Percentiles rank a stretch among this genome's conserved stretches.
These are phyloP conservation scores for Arthrinium phaeospermum DNA, from an alignment of 2,329 filamentous ascomycete species.

Conservation along the genomic window DNA sequence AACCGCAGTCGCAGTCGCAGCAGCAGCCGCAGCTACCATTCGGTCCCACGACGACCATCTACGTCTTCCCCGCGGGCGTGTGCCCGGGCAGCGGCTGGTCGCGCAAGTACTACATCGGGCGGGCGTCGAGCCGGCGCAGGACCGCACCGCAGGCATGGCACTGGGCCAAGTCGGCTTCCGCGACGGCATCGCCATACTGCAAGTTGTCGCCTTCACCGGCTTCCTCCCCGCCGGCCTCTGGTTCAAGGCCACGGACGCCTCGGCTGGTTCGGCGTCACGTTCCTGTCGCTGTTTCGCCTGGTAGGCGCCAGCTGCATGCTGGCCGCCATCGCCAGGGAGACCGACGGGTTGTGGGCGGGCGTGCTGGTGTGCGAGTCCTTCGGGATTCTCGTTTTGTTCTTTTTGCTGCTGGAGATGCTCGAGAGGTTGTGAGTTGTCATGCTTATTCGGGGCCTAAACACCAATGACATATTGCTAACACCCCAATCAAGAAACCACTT, in stretches of 20 bases:
- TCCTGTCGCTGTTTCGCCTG: conserved; percentile 9
- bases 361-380: conserved; percentile 17
- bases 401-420: conserved; percentile 18
- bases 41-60: background rate
- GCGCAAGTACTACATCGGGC: background rate
- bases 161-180: background rate
- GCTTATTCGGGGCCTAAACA: no score
- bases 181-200: conserved; percentile 11
- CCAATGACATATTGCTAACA: background rate
- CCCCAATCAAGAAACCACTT: background rate
- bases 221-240: conserved; percentile 6
- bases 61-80: background rate
- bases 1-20: no score
- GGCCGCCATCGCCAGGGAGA: background rate
- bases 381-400: conserved; percentile 7
- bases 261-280: conserved; percentile 7
- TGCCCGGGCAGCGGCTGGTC: background rate
- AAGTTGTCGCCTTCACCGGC: conserved; percentile 2
- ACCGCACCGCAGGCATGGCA: background rate
- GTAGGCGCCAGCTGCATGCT: conserved; percentile 15
- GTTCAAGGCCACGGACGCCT: conserved; percentile 4
- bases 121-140: background rate
- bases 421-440: background rate
- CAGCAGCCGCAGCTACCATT: no score
- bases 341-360: background rate